phyloP scores from a whole-genome alignment of 1,284 basidiomycete genomes.

The Pyrrhoderma noxium region DNA sequence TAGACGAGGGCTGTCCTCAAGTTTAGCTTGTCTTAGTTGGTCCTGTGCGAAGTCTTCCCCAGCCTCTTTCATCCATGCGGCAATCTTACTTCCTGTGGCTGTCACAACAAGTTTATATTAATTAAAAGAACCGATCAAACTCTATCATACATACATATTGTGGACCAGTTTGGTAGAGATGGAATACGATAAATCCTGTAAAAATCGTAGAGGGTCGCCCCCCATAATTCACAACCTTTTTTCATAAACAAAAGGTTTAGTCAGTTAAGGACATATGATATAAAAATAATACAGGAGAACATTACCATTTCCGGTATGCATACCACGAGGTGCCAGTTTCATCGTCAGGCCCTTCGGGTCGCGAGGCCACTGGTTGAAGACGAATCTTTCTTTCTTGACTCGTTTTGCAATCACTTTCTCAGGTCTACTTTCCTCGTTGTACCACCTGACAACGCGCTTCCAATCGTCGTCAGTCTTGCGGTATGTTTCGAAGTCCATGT shows the following conservation, averaged over 20 bases:
- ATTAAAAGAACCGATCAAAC: background rate
- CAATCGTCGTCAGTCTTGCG: constrained; percentile 15
- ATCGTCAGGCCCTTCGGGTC: constrained; percentile 27
- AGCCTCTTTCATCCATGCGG: constrained; percentile 27
- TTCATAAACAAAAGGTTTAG: constrained; percentile 16
- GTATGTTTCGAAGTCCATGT: constrained; percentile 14
- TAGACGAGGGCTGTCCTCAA: constrained; percentile 31
- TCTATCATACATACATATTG: constrained; percentile 19
- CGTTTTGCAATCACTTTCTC: background rate
- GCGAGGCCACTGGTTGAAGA: constrained; percentile 31
- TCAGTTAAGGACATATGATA: constrained; percentile 20
- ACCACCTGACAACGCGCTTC: constrained; percentile 10
- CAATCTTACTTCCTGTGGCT: constrained; percentile 33
- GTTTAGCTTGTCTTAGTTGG: constrained; percentile 31
- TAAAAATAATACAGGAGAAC: background rate
- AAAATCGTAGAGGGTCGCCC: constrained; percentile 38
- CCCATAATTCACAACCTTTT: constrained; percentile 30
- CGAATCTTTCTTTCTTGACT: constrained; percentile 19
- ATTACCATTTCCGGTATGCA: constrained; percentile 10
- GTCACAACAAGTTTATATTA: background rate
- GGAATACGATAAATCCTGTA: constrained; percentile 29
- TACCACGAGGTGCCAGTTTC: constrained; percentile 21
- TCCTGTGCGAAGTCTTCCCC: constrained; percentile 30
- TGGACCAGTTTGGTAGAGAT: background rate
- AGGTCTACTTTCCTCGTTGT: background rate